Percentiles rank a stretch among this genome's conserved stretches.
phyloP scores from a whole-genome alignment of 805 yeast genomes.

The Candida ficus region DNA sequence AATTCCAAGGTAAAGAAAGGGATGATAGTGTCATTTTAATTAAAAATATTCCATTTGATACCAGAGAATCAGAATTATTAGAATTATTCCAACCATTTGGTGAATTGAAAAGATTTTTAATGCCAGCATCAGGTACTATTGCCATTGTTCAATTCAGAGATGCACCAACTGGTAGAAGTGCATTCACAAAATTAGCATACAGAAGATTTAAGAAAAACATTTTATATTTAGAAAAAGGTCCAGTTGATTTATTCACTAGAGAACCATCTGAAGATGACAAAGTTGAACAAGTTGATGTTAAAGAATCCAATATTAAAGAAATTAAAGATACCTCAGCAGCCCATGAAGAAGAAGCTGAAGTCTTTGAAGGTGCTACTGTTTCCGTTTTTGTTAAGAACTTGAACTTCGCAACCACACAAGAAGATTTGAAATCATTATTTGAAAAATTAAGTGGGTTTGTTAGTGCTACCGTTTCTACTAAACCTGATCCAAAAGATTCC shows the following conservation, averaged over 20 bases:
- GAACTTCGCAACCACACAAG: slow-evolving; percentile 71
- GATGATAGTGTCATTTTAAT: slow-evolving; percentile 79
- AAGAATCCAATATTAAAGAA: slow-evolving; percentile 14
- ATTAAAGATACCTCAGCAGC: slow-evolving; percentile 20
- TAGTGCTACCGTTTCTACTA: slow-evolving; percentile 76
- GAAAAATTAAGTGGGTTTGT: slow-evolving; percentile 72
- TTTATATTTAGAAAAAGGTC: slow-evolving; percentile 90
- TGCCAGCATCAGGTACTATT: slow-evolving; percentile 97
- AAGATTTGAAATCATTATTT: slow-evolving; percentile 56
- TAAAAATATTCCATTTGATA: slow-evolving; percentile 88
- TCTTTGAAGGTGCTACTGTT: slow-evolving; percentile 65
- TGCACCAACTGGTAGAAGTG: slow-evolving; percentile 78
- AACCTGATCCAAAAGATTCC: slow-evolving; percentile 75
- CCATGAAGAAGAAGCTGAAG: slow-evolving; percentile 32
- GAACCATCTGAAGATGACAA: slow-evolving; percentile 36
- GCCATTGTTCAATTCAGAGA: slow-evolving; percentile 90
- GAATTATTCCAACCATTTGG: slow-evolving; percentile 82
- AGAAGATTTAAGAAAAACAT: slow-evolving; percentile 85
- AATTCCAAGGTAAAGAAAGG: slow-evolving; percentile 59
- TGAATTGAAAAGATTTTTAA: slow-evolving; percentile 67
- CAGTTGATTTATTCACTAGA: slow-evolving; percentile 67
- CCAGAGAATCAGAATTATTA: slow-evolving; percentile 72
- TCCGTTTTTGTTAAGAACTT: slow-evolving; percentile 90
- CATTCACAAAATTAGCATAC: slow-evolving; percentile 82
- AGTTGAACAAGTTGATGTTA: slow-evolving; percentile 28